Percentiles rank a stretch among this genome's conserved stretches.
phyloP scores from a whole-genome alignment of 305 asterid species.

The Rubia peregrina region DNA sequence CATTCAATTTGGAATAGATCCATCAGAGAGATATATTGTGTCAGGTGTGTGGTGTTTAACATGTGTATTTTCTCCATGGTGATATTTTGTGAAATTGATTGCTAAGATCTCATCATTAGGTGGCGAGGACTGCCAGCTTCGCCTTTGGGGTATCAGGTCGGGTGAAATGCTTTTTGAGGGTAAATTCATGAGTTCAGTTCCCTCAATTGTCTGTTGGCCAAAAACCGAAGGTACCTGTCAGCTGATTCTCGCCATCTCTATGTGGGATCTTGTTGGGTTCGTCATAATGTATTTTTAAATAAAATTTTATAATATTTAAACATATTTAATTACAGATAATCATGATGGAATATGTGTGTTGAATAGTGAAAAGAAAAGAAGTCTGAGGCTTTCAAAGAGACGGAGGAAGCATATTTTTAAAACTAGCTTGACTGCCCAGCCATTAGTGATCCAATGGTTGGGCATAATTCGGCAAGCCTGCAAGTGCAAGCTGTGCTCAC shows the following conservation, averaged over 20 bases:
- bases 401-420: not conserved
- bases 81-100: slow-evolving; percentile 14
- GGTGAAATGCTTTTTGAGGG: slow-evolving; percentile 69
- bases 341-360: not conserved
- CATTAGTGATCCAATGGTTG: too few species aligned
- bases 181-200: slow-evolving; percentile 49
- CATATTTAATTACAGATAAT: too few species aligned
- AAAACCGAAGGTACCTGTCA: slow-evolving; percentile 34
- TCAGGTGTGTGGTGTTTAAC: slow-evolving; percentile 47
- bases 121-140: slow-evolving; percentile 81
- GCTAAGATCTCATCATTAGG: slow-evolving; percentile 36
- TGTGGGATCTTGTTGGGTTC: not conserved
- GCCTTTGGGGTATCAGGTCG: slow-evolving; percentile 71
- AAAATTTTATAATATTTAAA: too few species aligned
- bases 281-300: too few species aligned
- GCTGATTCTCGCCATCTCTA: not conserved
- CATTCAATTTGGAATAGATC: slow-evolving; percentile 78
- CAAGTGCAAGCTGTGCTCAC: not conserved
- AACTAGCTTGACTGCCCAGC: not conserved
- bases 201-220: slow-evolving; percentile 82
- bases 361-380: not conserved
- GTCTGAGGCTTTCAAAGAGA: not conserved
- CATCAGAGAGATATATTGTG: slow-evolving; percentile 62
- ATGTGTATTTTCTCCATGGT: slow-evolving; percentile 1
- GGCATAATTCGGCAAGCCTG: not conserved